Evolutionary conservation across 495 filamentous ascomycete species (phyloP).

Genomic region (Podospora sp.): DNA sequence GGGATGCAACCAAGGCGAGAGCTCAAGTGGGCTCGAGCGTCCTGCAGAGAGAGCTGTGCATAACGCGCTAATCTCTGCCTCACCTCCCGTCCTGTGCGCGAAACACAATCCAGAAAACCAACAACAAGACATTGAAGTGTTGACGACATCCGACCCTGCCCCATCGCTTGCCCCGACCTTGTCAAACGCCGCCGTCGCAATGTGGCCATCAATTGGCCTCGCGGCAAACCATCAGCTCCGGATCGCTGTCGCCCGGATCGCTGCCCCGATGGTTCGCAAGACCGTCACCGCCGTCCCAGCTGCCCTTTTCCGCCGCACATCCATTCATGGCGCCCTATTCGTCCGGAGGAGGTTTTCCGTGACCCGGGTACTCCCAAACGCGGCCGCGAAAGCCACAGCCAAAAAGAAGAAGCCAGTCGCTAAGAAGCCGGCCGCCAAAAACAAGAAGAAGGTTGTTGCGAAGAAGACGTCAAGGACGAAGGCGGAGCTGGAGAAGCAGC

Average conservation of each 20-base stretch:
- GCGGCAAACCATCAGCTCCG: conserved; percentile 29
- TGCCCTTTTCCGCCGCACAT: conserved; percentile 3
- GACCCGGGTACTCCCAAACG: conserved; percentile 4
- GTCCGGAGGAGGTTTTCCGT: conserved; percentile 20
- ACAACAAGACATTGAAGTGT: not conserved
- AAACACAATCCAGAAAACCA: conserved; percentile 12
- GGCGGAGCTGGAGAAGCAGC: conserved; percentile 22
- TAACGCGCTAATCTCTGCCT: conserved; percentile 21
- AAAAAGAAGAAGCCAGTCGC: conserved; percentile 31
- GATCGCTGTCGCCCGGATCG: conserved; percentile 16
- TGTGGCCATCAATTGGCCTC: conserved; percentile 37
- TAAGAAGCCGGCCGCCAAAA: conserved; percentile 25
- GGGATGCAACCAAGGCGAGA: no score
- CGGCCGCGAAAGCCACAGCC: conserved; percentile 1
- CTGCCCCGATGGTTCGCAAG: not conserved
- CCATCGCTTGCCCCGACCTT: not conserved
- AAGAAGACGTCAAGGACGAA: conserved; percentile 29
- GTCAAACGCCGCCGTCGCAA: conserved; percentile 19
- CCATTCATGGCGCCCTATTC: conserved; percentile 20
- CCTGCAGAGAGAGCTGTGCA: conserved; percentile 14
- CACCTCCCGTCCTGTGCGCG: conserved; percentile 3
- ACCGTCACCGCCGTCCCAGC: not conserved
- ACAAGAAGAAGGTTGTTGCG: conserved; percentile 26
- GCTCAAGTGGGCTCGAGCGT: conserved; percentile 3
- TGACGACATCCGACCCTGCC: not conserved